Conservation (phyloP, 176 grass and related monocot species). For the Metroxylon sagu region DNA sequence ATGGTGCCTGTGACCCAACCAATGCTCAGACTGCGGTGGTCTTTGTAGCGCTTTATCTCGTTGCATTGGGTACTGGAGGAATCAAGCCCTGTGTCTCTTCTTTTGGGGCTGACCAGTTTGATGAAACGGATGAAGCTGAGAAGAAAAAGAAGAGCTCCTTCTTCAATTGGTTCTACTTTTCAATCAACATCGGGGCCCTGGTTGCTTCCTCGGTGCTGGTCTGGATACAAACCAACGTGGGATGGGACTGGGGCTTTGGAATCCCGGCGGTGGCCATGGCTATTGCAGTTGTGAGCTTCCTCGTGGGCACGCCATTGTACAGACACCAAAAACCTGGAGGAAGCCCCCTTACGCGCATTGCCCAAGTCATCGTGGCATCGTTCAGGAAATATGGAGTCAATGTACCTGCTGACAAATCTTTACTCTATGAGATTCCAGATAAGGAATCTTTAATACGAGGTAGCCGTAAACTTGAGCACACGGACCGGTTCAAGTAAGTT, state of each 20-base stretch:
- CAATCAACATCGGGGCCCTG: conserved; percentile 12
- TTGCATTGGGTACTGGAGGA: conserved; percentile 10
- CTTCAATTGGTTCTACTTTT: conserved; percentile 17
- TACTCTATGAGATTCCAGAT: neutral
- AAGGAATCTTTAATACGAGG: conserved; percentile 6
- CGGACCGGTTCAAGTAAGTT: conserved; percentile 2
- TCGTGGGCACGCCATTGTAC: conserved; percentile 2
- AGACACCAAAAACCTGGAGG: conserved; percentile 19
- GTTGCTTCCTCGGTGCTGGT: conserved; percentile 5
- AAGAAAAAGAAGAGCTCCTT: conserved; percentile 14
- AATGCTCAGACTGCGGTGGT: neutral
- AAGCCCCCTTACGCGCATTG: conserved; percentile 3
- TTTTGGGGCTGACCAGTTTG: conserved; percentile 15
- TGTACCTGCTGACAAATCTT: neutral
- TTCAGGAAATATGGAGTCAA: neutral
- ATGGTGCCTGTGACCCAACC: neutral
- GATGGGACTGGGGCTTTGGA: conserved; percentile 4
- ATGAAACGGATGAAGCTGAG: conserved; percentile 6
- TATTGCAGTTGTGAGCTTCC: conserved; percentile 4
- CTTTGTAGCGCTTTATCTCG: conserved; percentile 4
- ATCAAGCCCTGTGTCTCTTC: conserved; percentile 12
- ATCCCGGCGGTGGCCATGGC: conserved; percentile 6
- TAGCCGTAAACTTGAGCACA: conserved; percentile 17
- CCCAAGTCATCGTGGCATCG: conserved; percentile 6
- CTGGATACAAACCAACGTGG: conserved; percentile 7